phyloP scores from a whole-genome alignment of 139 green algal species.

The Haematococcus sp. region DNA sequence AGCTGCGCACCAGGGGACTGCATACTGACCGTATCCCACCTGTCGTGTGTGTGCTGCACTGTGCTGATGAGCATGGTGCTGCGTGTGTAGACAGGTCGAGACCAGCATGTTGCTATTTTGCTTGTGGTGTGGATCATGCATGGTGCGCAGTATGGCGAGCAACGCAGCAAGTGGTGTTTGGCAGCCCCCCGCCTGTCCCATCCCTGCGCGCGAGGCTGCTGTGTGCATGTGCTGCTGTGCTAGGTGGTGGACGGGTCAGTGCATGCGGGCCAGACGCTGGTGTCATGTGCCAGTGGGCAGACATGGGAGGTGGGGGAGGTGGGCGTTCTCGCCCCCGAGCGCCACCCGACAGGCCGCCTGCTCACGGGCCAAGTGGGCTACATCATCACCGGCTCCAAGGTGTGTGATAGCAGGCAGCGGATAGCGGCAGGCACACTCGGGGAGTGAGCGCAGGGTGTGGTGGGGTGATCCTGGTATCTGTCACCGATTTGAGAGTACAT shows the following conservation, averaged over 20 bases:
- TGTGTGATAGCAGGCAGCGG: neutral
- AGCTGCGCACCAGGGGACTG: neutral
- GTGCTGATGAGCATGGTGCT: too few relatives aligned
- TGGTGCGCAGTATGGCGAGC: neutral
- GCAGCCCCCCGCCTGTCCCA: neutral
- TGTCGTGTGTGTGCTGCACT: too few relatives aligned
- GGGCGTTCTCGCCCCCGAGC: conserved; percentile 12
- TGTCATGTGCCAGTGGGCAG: conserved; percentile 44
- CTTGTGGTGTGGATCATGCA: too few relatives aligned
- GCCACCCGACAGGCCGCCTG: conserved; percentile 47
- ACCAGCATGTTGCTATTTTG: too few relatives aligned
- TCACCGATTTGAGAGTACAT: too few relatives aligned
- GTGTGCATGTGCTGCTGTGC: too few relatives aligned
- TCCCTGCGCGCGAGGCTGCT: neutral
- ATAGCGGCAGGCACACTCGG: too few relatives aligned
- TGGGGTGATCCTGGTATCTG: too few relatives aligned
- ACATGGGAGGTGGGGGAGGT: conserved; percentile 76
- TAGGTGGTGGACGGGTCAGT: conserved; percentile 75
- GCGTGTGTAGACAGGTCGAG: too few relatives aligned
- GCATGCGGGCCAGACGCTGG: conserved; percentile 52
- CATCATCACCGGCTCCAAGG: conserved; percentile 81
- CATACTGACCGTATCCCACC: too few relatives aligned
- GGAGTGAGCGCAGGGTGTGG: too few relatives aligned
- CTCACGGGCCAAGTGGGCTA: conserved; percentile 87
- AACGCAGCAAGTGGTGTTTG: too few relatives aligned